Percentiles rank a stretch among this genome's conserved stretches.
Conservation (phyloP, 192 early-diverging fungal genomes). For the Cladochytrium replicatum region DNA sequence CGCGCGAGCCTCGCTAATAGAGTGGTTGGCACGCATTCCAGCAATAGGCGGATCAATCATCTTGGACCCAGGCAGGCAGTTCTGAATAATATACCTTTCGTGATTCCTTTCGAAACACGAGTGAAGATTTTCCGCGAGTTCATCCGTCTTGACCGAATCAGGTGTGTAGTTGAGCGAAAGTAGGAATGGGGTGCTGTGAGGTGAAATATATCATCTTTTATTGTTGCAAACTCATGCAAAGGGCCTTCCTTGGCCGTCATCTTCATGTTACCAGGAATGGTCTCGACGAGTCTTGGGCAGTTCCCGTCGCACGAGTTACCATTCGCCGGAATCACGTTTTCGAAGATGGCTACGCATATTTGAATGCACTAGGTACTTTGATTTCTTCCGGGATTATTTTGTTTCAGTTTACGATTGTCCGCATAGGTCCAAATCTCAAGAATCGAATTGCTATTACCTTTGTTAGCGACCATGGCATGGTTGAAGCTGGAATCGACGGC, state of each 20-base stretch:
- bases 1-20: slow-evolving; percentile 1
- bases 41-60: slow-evolving; percentile 17
- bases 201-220: too few relatives aligned
- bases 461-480: slow-evolving; percentile 70
- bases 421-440: slow-evolving; percentile 52
- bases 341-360: slow-evolving; percentile 74
- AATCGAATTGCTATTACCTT: slow-evolving; percentile 74
- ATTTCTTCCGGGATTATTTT: background rate
- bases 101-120: slow-evolving; percentile 83
- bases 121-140: slow-evolving; percentile 75
- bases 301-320: slow-evolving; percentile 30
- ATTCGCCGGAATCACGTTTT: slow-evolving; percentile 73
- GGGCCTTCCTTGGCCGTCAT: too few relatives aligned
- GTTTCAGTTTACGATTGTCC: too few relatives aligned
- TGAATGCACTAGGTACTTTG: slow-evolving; percentile 50
- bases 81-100: slow-evolving; percentile 79
- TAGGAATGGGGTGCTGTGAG: slow-evolving; percentile 10
- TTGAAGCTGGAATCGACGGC: slow-evolving; percentile 91
- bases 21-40: slow-evolving; percentile 10
- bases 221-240: background rate
- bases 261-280: slow-evolving; percentile 5
- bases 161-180: too few relatives aligned
- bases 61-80: slow-evolving; percentile 48
- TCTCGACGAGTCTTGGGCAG: slow-evolving; percentile 14
- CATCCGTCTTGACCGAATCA: slow-evolving; percentile 57